Evolutionary conservation across 2,329 filamentous ascomycete species (phyloP).

Genomic region (Monosporascus sp.): DNA sequence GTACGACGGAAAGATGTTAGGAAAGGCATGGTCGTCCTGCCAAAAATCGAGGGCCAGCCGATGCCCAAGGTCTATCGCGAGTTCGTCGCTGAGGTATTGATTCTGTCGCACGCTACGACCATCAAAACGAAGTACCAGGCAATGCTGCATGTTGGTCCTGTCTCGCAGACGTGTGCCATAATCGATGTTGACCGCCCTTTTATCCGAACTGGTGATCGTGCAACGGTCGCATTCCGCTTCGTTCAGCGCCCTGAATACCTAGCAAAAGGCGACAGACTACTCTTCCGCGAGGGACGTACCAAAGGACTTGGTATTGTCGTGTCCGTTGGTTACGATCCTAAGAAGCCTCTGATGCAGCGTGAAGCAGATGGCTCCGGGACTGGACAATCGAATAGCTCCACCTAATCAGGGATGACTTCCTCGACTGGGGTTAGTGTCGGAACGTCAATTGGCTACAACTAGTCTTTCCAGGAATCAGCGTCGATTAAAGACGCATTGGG

Average conservation of each 20-base stretch:
- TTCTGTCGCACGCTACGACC: conserved; percentile 91
- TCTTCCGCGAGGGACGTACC: conserved; percentile 91
- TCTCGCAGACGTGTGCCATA: conserved; percentile 93
- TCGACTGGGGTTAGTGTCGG: conserved; percentile 14
- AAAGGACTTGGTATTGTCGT: conserved; percentile 96
- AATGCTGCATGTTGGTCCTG: conserved; percentile 93
- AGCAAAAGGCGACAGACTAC: conserved; percentile 76
- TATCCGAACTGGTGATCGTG: conserved; percentile 91
- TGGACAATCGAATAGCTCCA: conserved; percentile 7
- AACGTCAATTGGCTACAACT: conserved; percentile 4
- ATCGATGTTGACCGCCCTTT: conserved; percentile 96
- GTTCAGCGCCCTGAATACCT: conserved; percentile 92
- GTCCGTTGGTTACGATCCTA: conserved; percentile 76
- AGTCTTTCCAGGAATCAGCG: not conserved
- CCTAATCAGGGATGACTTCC: conserved; percentile 8
- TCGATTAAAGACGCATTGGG: not conserved
- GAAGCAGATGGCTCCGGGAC: conserved; percentile 8
- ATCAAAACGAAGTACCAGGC: conserved; percentile 97
- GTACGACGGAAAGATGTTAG: conserved; percentile 86
- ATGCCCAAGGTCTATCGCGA: conserved; percentile 66
- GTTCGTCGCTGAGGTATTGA: conserved; percentile 83
- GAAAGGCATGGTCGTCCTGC: conserved; percentile 96
- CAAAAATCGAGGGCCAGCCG: conserved; percentile 69
- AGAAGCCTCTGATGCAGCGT: conserved; percentile 33
- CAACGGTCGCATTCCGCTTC: conserved; percentile 89